Base-by-base conservation (phyloP, 2,329 filamentous ascomycete genomes). In the Colletotrichum sublineola region DNA sequence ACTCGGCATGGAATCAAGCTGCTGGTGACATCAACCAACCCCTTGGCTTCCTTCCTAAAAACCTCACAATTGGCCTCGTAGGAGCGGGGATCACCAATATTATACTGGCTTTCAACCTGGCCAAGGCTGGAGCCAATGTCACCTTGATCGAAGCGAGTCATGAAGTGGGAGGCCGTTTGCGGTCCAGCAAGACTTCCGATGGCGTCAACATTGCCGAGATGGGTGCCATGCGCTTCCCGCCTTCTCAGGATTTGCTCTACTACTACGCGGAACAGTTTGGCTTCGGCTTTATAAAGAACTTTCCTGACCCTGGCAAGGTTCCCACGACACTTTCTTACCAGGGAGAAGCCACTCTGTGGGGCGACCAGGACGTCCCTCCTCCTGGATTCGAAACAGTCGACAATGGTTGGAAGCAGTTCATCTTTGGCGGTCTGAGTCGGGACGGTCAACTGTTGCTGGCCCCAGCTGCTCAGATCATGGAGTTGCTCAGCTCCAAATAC, bases 221-320 rank as follows among this genome's bases (percentile, higher is more conserved):
- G 63, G 63, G 63, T n/a, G 63, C 63, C 20, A 66, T 66, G 63
- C 52, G 63, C 52, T 66, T 60, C 40, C 63, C 63, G 1, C 63
- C 63, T 11, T 66, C 63, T 14, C 53, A 66, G 44, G 63, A 60
- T n/a, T 36, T 66, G 29, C 63, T 66, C 40, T 66, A 66, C 53
- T 66, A 66, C 53, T 66, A 66, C 53, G 63, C 63, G 38, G 58
- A 66, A 7, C 53, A 55, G 11, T 66, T 66, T 31, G 46, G 46
- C 42, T 66, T 33, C 15, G 58, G 53, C 7, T 66, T 66, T 33
- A 66, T 66, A 18, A 38, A 66, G 20, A 66, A 66, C 52, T 66
- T 66, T 18, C 63, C 63, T 8, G 63, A 66, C 11, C 63, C 63
- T 9, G 63, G 63, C 31, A 60, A 66, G 52, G 63, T 66, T 0